Evolutionary conservation across 139 green algal genomes (phyloP).

Genomic region (Zygnema circumcarinatum): DNA sequence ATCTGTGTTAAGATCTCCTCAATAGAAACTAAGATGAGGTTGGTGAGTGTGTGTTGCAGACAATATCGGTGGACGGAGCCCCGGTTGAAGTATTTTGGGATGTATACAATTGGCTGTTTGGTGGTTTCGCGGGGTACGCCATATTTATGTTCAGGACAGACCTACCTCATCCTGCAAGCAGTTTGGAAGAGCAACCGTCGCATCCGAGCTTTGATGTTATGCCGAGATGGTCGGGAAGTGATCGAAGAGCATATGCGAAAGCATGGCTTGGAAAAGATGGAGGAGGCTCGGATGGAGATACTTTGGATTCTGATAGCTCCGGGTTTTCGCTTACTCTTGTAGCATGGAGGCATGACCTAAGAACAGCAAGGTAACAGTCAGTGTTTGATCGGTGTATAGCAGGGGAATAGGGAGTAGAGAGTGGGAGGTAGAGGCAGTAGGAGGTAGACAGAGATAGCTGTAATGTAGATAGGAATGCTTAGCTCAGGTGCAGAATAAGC

Average conservation of each 20-base stretch:
- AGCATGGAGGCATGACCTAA: not conserved
- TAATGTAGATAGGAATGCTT: too few species aligned
- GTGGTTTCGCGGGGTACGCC: not conserved
- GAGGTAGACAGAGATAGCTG: too few species aligned
- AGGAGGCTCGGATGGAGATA: not conserved
- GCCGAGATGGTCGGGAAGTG: not conserved
- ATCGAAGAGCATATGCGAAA: not conserved
- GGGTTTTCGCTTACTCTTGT: not conserved
- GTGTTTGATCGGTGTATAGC: too few species aligned
- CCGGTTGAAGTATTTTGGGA: constrained; percentile 15
- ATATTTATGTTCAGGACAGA: constrained; percentile 15
- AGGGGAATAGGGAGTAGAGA: too few species aligned
- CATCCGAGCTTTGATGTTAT: not conserved
- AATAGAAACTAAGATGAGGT: too few species aligned
- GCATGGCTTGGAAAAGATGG: not conserved
- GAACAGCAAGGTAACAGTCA: not conserved
- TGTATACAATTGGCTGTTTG: constrained; percentile 24
- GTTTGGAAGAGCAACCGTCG: not conserved
- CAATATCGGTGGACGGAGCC: constrained; percentile 3
- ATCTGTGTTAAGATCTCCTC: too few species aligned
- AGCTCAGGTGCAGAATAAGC: too few species aligned
- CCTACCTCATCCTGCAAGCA: not conserved
- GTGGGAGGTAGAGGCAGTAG: too few species aligned
- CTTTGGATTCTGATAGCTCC: not conserved
- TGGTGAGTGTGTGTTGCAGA: not conserved